These are phyloP conservation scores for Termitomyces titanicus DNA, from an alignment of 768 basidiomycete species.

Conservation along the genomic window DNA sequence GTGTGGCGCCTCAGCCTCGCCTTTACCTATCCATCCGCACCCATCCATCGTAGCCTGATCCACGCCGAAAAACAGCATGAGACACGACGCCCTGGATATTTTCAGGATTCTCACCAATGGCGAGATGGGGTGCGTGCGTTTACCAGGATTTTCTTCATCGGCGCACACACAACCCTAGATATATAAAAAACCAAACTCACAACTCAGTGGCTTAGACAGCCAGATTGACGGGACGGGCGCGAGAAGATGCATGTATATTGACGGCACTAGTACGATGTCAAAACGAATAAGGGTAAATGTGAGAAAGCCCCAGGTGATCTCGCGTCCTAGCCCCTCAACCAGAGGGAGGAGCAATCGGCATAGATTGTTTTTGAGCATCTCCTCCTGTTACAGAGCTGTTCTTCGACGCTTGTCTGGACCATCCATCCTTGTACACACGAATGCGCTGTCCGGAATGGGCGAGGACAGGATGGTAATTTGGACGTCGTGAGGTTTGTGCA, in stretches of 20 bases:
- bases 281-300: conserved; percentile 37
- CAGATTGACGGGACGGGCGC: background rate
- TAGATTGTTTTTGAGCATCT: conserved; percentile 88
- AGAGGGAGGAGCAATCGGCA: conserved; percentile 86
- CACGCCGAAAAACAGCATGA: conserved; percentile 17
- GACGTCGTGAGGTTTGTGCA: conserved; percentile 52
- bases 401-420: conserved; percentile 93
- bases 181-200: conserved; percentile 19
- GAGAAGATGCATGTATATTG: conserved; percentile 9
- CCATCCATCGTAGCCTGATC: conserved; percentile 41
- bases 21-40: conserved; percentile 78
- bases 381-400: conserved; percentile 32
- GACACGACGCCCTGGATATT: conserved; percentile 25
- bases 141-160: conserved; percentile 88
- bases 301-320: conserved; percentile 85
- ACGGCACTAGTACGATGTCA: conserved; percentile 12
- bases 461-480: conserved; percentile 78
- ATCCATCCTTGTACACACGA: conserved; percentile 50
- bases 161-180: conserved; percentile 26
- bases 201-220: background rate
- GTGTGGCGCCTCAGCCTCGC: conserved; percentile 73
- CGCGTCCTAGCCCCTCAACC: conserved; percentile 89
- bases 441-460: conserved; percentile 34
- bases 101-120: conserved; percentile 28
- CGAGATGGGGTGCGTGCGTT: conserved; percentile 72